Conservation (phyloP, 2,329 filamentous ascomycete species). For the Pseudogymnoascus sp. region DNA sequence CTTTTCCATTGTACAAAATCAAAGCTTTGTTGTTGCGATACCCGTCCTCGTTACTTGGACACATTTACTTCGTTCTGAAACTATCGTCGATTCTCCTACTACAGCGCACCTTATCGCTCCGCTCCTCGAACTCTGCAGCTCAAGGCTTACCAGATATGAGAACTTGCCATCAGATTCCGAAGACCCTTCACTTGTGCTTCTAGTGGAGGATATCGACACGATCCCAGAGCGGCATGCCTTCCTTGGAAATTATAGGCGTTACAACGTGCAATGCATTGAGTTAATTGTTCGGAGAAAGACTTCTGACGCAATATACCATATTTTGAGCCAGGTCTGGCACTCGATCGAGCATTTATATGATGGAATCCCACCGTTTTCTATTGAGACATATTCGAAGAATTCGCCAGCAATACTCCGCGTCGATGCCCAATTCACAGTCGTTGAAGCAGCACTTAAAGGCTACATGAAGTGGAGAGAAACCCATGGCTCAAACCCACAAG, state of each 20-base stretch:
- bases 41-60: slow-evolving; percentile 88
- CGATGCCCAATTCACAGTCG: slow-evolving; percentile 82
- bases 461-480: slow-evolving; percentile 68
- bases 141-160: slow-evolving; percentile 81
- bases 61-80: slow-evolving; percentile 63
- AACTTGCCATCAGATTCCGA: slow-evolving; percentile 72
- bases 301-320: slow-evolving; percentile 77
- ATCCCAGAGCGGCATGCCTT: slow-evolving; percentile 91
- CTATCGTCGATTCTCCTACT: slow-evolving; percentile 58
- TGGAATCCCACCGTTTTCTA: slow-evolving; percentile 57
- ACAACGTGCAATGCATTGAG: slow-evolving; percentile 82
- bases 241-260: slow-evolving; percentile 87
- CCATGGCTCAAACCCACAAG: slow-evolving; percentile 42
- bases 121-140: slow-evolving; percentile 74
- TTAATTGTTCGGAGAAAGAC: slow-evolving; percentile 73
- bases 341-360: slow-evolving; percentile 70
- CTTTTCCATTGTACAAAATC: slow-evolving; percentile 69
- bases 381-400: slow-evolving; percentile 56
- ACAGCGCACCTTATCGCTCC: slow-evolving; percentile 58
- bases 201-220: slow-evolving; percentile 92
- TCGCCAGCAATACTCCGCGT: slow-evolving; percentile 68
- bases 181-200: slow-evolving; percentile 70
- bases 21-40: slow-evolving; percentile 87
- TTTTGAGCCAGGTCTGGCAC: slow-evolving; percentile 69
- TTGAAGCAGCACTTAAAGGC: slow-evolving; percentile 82